Percentiles rank a stretch among this genome's conserved stretches.
Conservation (phyloP, 371 early-diverging fungal species). For the Lichtheimia ornata region DNA sequence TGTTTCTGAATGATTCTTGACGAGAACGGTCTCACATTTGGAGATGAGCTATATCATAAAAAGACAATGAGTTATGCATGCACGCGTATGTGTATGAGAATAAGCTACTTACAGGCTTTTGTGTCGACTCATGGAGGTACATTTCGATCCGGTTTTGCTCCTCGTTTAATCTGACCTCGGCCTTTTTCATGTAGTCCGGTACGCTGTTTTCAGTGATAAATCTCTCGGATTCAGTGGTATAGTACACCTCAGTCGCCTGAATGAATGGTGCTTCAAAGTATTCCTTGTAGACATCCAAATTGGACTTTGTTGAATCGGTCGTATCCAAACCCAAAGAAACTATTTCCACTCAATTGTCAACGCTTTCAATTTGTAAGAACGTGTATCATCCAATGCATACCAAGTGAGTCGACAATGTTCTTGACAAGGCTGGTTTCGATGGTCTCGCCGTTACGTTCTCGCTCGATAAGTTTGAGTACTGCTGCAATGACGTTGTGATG, state of each 20-base stretch:
- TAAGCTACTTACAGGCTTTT: conserved; percentile 55
- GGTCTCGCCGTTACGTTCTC: conserved; percentile 88
- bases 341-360: conserved; percentile 19
- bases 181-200: conserved; percentile 94
- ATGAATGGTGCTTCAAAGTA: conserved; percentile 85
- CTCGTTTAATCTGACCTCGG: conserved; percentile 80
- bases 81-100: background rate
- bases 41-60: conserved; percentile 54
- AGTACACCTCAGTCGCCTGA: conserved; percentile 79
- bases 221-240: conserved; percentile 81
- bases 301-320: conserved; percentile 75
- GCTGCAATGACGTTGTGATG: conserved; percentile 81
- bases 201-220: conserved; percentile 87
- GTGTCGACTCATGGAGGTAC: conserved; percentile 84
- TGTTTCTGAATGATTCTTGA: conserved; percentile 75
- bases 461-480: conserved; percentile 80
- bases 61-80: background rate
- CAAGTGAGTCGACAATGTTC: conserved; percentile 89
- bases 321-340: conserved; percentile 85
- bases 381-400: conserved; percentile 31
- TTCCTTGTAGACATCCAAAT: conserved; percentile 83
- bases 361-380: background rate
- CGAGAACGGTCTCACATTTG: conserved; percentile 82
- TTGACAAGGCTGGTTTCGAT: conserved; percentile 87
- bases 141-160: conserved; percentile 88